phyloP scores from a whole-genome alignment of 441 rosid genomes.

The Arabidopsis lyrata region DNA sequence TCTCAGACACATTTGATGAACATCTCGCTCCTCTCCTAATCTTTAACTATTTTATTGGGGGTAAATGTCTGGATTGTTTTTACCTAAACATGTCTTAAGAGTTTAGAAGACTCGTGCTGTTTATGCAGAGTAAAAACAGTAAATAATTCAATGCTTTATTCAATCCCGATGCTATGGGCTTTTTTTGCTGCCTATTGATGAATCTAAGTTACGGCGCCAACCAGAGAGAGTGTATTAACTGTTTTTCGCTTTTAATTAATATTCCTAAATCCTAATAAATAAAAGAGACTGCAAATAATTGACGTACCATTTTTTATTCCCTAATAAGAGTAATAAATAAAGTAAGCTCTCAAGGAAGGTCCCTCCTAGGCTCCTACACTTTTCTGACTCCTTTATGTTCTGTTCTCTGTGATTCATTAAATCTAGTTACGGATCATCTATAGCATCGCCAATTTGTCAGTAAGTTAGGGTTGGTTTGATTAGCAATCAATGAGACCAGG shows the following conservation, averaged over 20 bases:
- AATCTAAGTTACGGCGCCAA: slow-evolving; percentile 36
- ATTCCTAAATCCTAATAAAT: no score
- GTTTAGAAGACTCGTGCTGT: background rate
- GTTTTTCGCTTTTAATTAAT: background rate
- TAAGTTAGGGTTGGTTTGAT: slow-evolving; percentile 18
- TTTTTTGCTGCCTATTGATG: slow-evolving; percentile 10
- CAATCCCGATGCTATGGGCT: background rate
- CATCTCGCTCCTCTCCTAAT: slow-evolving; percentile 38
- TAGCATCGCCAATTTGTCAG: slow-evolving; percentile 3
- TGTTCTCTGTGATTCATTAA: background rate
- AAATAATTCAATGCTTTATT: background rate
- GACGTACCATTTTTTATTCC: background rate
- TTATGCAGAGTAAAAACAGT: slow-evolving; percentile 3
- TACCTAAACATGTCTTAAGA: background rate
- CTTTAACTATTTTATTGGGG: slow-evolving; percentile 12
- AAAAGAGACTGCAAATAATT: background rate
- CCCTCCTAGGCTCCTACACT: slow-evolving; percentile 2
- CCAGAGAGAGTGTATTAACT: background rate
- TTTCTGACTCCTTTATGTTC: background rate
- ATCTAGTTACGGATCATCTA: background rate
- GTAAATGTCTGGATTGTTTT: slow-evolving; percentile 16
- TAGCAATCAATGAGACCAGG: background rate
- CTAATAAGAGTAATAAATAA: background rate
- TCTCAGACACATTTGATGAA: slow-evolving; percentile 28
- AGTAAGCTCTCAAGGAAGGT: background rate